Percentiles rank a stretch among this genome's conserved stretches.
These are phyloP conservation scores for Gentiana macrophylla DNA, from an alignment of 257 asterid species.

Conservation along the genomic window DNA sequence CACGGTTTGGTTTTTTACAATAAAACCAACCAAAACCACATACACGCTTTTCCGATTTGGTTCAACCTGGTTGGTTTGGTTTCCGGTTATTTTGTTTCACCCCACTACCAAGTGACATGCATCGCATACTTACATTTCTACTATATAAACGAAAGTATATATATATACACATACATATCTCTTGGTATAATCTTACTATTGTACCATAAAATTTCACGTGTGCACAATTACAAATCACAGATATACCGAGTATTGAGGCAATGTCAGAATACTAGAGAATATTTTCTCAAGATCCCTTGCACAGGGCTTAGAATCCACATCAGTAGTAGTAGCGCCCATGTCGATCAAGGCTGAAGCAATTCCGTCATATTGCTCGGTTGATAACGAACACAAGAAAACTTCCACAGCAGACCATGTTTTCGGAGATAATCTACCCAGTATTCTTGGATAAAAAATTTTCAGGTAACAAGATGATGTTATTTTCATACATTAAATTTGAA, in stretches of 20 bases:
- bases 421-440: conserved; percentile 92
- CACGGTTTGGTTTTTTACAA: no score
- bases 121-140: no score
- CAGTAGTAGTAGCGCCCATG: conserved; percentile 87
- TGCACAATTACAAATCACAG: no score
- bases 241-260: not conserved
- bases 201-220: no score
- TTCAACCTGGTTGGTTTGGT: no score
- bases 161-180: no score
- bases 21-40: no score
- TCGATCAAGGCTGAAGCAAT: conserved; percentile 28
- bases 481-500: not conserved
- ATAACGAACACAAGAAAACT: conserved; percentile 61
- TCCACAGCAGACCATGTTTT: conserved; percentile 98
- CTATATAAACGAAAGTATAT: no score
- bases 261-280: conserved; percentile 81
- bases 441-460: conserved; percentile 44
- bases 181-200: no score
- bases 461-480: not conserved
- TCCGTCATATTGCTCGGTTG: conserved; percentile 14
- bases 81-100: no score
- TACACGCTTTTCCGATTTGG: no score
- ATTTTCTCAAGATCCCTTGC: conserved; percentile 80
- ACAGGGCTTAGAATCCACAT: conserved; percentile 67
- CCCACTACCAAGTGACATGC: no score